Conservation (phyloP, 768 basidiomycete species). For the Dioszegia hungarica region DNA sequence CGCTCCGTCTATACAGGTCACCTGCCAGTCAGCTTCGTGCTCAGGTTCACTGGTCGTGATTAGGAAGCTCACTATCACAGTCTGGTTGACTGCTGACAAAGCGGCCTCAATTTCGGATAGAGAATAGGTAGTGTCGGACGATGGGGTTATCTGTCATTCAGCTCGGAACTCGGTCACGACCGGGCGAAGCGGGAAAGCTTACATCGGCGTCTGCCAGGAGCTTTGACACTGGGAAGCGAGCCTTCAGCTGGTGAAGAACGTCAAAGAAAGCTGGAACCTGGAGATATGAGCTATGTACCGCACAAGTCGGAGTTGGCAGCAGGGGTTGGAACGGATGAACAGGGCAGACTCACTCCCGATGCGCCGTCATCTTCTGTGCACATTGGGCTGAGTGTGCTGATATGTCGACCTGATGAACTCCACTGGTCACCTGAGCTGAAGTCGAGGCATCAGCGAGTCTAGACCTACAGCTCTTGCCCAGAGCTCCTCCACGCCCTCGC, state of each 20-base stretch:
- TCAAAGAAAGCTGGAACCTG: constrained; percentile 44
- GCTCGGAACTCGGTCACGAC: neutral
- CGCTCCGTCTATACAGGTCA: constrained; percentile 37
- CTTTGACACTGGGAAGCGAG: constrained; percentile 21
- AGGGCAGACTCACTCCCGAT: constrained; percentile 19
- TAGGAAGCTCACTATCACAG: constrained; percentile 24
- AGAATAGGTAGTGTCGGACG: constrained; percentile 42
- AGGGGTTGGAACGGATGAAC: too few species aligned
- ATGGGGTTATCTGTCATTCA: constrained; percentile 41
- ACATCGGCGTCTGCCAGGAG: constrained; percentile 42
- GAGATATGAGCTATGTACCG: neutral
- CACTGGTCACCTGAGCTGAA: constrained; percentile 23
- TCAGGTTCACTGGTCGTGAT: too few species aligned
- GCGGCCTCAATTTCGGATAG: constrained; percentile 32
- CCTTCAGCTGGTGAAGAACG: constrained; percentile 33
- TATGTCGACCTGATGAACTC: constrained; percentile 37
- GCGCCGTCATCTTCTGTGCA: constrained; percentile 12
- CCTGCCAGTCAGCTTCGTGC: constrained; percentile 17
- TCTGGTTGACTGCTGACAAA: constrained; percentile 24
- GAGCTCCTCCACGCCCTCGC: constrained; percentile 47
- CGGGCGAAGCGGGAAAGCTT: constrained; percentile 6
- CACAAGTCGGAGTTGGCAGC: too few species aligned
- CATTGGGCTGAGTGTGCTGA: constrained; percentile 36
- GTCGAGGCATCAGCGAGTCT: neutral
- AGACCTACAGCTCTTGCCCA: constrained; percentile 42